Evolutionary conservation across 805 yeast species (phyloP), one percentile per base, ranked within the genome.

Genomic region (Pichia membranifaciens): DNA sequence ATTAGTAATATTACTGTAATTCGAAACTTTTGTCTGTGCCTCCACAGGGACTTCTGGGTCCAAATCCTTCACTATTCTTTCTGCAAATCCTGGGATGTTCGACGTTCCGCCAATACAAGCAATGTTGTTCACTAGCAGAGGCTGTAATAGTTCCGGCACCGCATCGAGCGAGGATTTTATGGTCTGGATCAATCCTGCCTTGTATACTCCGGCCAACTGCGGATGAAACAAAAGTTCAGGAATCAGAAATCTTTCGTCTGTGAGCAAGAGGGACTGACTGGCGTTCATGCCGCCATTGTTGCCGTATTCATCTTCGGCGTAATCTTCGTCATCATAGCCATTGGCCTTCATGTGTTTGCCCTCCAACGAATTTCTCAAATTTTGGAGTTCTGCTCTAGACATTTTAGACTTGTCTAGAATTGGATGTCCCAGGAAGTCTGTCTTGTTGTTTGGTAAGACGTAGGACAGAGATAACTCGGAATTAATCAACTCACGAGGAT

Each of bases 151-250:
- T 52, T 81, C 88, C 0, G 97, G 96, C 31, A 86, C 74, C 15
- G 81, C 69, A 58, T 76, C 71, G 5, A 93, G 70, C 25, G 86
- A 70, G 50, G 87, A 88, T 38, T 82, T 76, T 2, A 87, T 76
- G 0, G 84, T 72, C 50, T 80, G 84, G 0, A 84, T 75, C 18
- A 95, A 65, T 13, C 96, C 97, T 0, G 91, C 81, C 55, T 89
- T 82, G 54, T 82, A 76, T 29, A 91, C 70, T 13, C 87, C 88
- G 1, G 86, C 74, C 47, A 87, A 81, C 51, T 81, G 86, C 0
- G 99, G 99, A 55, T 84, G 89, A 64, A 87, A 90, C 32, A 86
- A 70, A 1, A 87, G 71, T 60, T 93, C 99, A 0, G 98, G 96
- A 2, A 86, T 78, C 2, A 87, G 74, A 64, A 93, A 91, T 48